Conservation (phyloP, 1,284 basidiomycete species). For the Singerocomus inundabilis region DNA sequence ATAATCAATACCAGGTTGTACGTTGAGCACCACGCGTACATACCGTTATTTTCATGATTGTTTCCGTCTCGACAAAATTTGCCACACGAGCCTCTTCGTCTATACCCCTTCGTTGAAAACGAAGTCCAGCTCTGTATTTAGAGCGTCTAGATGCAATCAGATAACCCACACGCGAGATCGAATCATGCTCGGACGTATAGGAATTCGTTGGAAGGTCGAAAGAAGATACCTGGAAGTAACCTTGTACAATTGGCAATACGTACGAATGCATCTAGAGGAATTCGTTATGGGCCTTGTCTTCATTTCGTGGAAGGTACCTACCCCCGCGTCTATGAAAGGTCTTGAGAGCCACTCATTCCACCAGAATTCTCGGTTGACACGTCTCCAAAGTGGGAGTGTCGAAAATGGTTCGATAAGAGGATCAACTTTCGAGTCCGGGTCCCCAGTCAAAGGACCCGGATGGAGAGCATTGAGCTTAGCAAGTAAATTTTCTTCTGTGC, state of each 20-base stretch:
- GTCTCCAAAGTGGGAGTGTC: conserved; percentile 77
- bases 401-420: conserved; percentile 66
- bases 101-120: conserved; percentile 94
- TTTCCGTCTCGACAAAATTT: conserved; percentile 94
- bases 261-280: conserved; percentile 49
- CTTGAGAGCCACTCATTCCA: conserved; percentile 85
- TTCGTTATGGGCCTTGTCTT: not conserved
- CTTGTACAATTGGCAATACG: conserved; percentile 74
- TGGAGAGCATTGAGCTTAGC: conserved; percentile 51
- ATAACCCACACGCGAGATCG: conserved; percentile 54
- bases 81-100: conserved; percentile 83
- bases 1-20: not conserved
- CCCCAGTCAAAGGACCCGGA: conserved; percentile 5
- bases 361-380: conserved; percentile 84
- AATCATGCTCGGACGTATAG: conserved; percentile 44
- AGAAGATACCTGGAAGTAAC: conserved; percentile 61
- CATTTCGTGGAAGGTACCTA: conserved; percentile 34
- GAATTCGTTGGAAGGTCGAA: conserved; percentile 59
- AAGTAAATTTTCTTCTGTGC: conserved; percentile 54
- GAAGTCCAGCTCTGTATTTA: conserved; percentile 87
- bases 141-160: conserved; percentile 84
- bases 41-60: conserved; percentile 79
- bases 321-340: conserved; percentile 73
- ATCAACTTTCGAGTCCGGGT: conserved; percentile 45
- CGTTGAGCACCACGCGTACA: conserved; percentile 13